Evolutionary conservation across 495 filamentous ascomycete species (phyloP).

Genomic region (Aspergillus sparsus): DNA sequence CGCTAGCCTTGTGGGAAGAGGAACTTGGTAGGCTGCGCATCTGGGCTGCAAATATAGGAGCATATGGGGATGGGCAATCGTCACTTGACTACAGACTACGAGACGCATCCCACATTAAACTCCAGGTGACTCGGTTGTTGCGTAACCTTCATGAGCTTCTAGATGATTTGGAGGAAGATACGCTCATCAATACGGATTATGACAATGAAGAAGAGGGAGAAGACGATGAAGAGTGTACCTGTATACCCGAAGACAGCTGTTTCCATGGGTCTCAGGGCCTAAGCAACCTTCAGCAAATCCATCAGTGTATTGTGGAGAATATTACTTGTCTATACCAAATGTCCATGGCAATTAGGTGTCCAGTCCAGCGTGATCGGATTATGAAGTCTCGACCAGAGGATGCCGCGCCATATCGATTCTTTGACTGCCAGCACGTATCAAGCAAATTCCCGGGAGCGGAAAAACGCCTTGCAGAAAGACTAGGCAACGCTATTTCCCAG

Average conservation of each 20-base stretch:
- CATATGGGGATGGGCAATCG: slow-evolving; percentile 39
- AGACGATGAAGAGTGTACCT: neutral
- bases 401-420: slow-evolving; percentile 10
- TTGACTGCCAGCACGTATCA: slow-evolving; percentile 16
- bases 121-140: slow-evolving; percentile 39
- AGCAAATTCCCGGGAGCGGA: slow-evolving; percentile 22
- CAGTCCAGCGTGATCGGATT: slow-evolving; percentile 28
- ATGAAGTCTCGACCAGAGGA: slow-evolving; percentile 11
- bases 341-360: slow-evolving; percentile 29
- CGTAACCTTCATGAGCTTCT: slow-evolving; percentile 17
- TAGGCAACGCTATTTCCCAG: slow-evolving; percentile 24
- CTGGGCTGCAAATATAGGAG: slow-evolving; percentile 49
- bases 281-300: slow-evolving; percentile 1
- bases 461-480: neutral
- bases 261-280: neutral
- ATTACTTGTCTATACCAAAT: slow-evolving; percentile 29
- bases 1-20: slow-evolving; percentile 28
- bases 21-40: slow-evolving; percentile 42
- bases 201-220: neutral
- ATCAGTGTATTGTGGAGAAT: neutral
- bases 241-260: neutral
- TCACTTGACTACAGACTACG: slow-evolving; percentile 49
- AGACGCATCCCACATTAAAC: slow-evolving; percentile 45
- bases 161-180: neutral
- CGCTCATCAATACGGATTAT: neutral